Evolutionary conservation across 1,284 basidiomycete species (phyloP).

Genomic region (Moesziomyces sp.): DNA sequence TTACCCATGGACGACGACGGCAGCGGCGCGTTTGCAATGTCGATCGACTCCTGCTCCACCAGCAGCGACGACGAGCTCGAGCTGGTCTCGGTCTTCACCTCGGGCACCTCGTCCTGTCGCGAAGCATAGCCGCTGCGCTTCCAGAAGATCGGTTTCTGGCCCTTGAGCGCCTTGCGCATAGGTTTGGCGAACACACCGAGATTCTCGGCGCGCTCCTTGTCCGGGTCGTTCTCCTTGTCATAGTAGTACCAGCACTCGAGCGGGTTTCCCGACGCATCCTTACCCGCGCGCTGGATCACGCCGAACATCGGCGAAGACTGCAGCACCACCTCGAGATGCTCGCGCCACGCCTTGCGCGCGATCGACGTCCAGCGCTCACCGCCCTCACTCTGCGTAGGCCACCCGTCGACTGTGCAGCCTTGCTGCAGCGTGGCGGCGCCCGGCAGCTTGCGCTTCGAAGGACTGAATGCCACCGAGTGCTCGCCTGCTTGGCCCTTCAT

Average conservation of each 20-base stretch:
- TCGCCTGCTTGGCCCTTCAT: slow-evolving; percentile 62
- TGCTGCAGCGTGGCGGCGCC: slow-evolving; percentile 31
- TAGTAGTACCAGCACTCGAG: slow-evolving; percentile 67
- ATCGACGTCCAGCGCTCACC: slow-evolving; percentile 47
- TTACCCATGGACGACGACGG: slow-evolving; percentile 24
- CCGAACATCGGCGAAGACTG: slow-evolving; percentile 61
- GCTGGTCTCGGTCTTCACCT: slow-evolving; percentile 8
- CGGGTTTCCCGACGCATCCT: slow-evolving; percentile 63
- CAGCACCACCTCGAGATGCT: slow-evolving; percentile 60
- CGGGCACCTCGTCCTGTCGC: slow-evolving; percentile 19
- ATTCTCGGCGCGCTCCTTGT: slow-evolving; percentile 62
- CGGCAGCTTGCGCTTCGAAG: slow-evolving; percentile 45
- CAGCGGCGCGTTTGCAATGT: slow-evolving; percentile 33
- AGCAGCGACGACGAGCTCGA: slow-evolving; percentile 7
- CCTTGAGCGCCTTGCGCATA: slow-evolving; percentile 64
- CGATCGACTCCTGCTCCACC: slow-evolving; percentile 25
- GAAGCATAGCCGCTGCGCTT: slow-evolving; percentile 60
- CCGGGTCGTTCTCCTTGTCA: slow-evolving; percentile 62
- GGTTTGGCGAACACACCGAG: slow-evolving; percentile 65
- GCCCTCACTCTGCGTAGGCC: slow-evolving; percentile 30
- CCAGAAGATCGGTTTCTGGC: slow-evolving; percentile 67
- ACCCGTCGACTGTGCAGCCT: slow-evolving; percentile 50
- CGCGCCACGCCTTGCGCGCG: slow-evolving; percentile 62
- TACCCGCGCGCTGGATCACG: slow-evolving; percentile 64
- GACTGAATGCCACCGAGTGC: slow-evolving; percentile 46